Base-by-base conservation (phyloP, 768 basidiomycete genomes). In the Dictyophora rubrovolvata region DNA sequence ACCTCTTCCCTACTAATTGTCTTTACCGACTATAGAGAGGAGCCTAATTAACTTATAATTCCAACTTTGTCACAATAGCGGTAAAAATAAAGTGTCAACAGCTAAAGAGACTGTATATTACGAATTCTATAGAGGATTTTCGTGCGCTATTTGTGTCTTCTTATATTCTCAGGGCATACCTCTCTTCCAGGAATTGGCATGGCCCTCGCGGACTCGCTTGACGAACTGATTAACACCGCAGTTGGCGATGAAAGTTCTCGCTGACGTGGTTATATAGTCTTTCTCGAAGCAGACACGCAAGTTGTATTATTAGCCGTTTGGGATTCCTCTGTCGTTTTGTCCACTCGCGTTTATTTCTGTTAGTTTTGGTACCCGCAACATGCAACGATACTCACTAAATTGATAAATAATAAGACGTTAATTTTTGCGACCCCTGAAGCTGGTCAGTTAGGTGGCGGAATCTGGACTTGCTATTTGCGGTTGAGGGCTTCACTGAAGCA, bases 191-290 rank as follows among this genome's bases (percentile, higher is more conserved):
- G 64, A n/a, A 92, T 98, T 71, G 96, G 96, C 54, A 91, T 93
- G 81, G 93, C 95, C 55, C 79, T 99, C 54, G 95, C 94, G 14
- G 96, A 99, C 76, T 93, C 95, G 64, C 83, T 99, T 66, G 96
- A 99, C 74, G 95, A 98, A 74, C 82, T 99, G 64, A 97, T 99
- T 66, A 67, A 95, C 93, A 18, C 95, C 95, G 12, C 95, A 98
- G 74, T 72, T 98, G 65, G 96, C 95, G n/a, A 92, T 97, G 87
- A 91, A 95, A 73, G 92, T 96, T n/a, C 73, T 98, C 60, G 87
- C 89, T 69, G 95, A 97, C 89, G 95, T 96, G 65, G 63, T 65
- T 63, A 42, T 54, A 42, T 49, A 2, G 22, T 36, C 21, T 20
- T n/a, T 6, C n/a, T n/a, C n/a, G 78, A 90, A 90, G 73, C 88